Evolutionary conservation across 768 basidiomycete genomes (phyloP).

Genomic region (Leucosporidium creatinivorum): DNA sequence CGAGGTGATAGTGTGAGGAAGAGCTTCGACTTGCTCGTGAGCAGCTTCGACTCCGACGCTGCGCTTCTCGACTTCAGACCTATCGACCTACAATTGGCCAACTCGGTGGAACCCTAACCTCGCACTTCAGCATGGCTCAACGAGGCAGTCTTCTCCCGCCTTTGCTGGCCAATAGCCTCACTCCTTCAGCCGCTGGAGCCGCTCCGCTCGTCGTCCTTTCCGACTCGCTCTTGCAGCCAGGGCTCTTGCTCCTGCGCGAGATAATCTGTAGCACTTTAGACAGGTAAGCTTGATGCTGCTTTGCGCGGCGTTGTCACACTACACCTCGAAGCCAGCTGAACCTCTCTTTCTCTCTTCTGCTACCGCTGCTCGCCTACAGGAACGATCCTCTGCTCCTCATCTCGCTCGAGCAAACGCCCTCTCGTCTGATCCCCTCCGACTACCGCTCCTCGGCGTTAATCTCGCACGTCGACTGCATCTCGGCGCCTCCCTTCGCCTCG

Average conservation of each 20-base stretch:
- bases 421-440: neutral
- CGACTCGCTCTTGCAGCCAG: slow-evolving; percentile 30
- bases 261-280: slow-evolving; percentile 12
- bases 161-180: no score
- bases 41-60: no score
- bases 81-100: no score
- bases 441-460: neutral
- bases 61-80: no score
- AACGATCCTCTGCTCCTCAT: slow-evolving; percentile 3
- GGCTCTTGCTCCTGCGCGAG: slow-evolving; percentile 14
- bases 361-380: neutral
- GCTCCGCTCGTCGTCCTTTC: slow-evolving; percentile 19
- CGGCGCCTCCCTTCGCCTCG: neutral
- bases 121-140: no score
- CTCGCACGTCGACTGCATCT: slow-evolving; percentile 7
- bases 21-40: no score
- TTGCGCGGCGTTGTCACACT: no score
- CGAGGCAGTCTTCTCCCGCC: no score
- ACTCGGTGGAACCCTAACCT: no score
- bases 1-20: no score
- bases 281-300: neutral
- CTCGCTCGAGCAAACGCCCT: slow-evolving; percentile 3
- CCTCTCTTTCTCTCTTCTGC: neutral
- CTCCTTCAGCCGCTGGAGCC: neutral
- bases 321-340: neutral